phyloP scores from a whole-genome alignment of 2,329 filamentous ascomycete species.

The Aureobasidium musti region DNA sequence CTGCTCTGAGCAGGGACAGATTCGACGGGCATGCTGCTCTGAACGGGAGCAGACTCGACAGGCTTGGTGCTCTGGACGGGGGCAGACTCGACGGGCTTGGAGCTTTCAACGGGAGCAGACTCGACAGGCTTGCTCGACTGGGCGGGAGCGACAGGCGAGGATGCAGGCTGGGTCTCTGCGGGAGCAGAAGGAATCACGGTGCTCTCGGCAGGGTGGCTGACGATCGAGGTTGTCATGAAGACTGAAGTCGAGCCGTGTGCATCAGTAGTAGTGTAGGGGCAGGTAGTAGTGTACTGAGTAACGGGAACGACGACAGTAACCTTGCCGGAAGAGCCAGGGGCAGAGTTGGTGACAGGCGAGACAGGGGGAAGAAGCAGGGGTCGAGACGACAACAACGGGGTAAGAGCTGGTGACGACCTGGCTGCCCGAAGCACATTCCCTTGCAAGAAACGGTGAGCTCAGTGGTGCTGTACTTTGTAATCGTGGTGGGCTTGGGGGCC shows the following conservation, averaged over 20 bases:
- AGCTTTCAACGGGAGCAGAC: not conserved
- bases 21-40: not conserved
- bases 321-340: constrained; percentile 7
- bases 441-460: constrained; percentile 41
- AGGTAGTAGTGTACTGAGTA: constrained; percentile 33
- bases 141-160: not conserved
- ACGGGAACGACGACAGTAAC: constrained; percentile 12
- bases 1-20: not conserved
- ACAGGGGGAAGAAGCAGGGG: not conserved
- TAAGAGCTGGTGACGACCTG: constrained; percentile 25
- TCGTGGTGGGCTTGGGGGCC: constrained; percentile 30
- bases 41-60: not conserved
- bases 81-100: not conserved
- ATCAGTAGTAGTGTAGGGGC: constrained; percentile 31
- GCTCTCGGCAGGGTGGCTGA: constrained; percentile 17
- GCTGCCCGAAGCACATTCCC: constrained; percentile 38
- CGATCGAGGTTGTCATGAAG: constrained; percentile 49
- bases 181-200: not conserved
- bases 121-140: not conserved
- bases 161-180: not conserved
- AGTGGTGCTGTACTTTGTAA: constrained; percentile 33
- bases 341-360: not conserved
- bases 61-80: not conserved
- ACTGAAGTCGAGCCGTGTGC: constrained; percentile 38
- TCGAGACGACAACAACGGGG: constrained; percentile 14